Evolutionary conservation across 2,329 filamentous ascomycete genomes (phyloP).

Genomic region (Diaporthe caulivora): DNA sequence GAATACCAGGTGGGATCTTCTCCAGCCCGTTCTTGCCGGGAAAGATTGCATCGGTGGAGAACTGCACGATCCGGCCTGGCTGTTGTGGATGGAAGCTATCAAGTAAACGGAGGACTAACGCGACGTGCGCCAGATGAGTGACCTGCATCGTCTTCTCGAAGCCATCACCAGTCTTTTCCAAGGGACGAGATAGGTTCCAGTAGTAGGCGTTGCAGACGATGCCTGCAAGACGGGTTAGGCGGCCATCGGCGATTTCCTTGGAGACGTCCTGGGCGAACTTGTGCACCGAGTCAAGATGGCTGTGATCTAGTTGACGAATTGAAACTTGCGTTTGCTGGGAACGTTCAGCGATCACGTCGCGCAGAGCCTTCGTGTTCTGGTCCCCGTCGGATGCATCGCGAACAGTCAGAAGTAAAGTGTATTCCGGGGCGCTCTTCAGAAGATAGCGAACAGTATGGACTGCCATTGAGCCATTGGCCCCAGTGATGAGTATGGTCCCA

Average conservation of each 20-base stretch:
- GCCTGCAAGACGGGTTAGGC: constrained; percentile 49
- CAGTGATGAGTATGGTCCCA: constrained; percentile 52
- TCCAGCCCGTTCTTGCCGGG: constrained; percentile 53
- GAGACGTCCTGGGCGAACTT: constrained; percentile 49
- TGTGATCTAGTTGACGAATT: constrained; percentile 53
- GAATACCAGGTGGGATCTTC: constrained; percentile 50
- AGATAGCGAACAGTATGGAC: constrained; percentile 51
- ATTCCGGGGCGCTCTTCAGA: constrained; percentile 24
- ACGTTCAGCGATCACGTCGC: constrained; percentile 48
- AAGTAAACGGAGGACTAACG: constrained; percentile 55
- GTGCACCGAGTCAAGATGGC: constrained; percentile 49
- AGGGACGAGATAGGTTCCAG: constrained; percentile 50
- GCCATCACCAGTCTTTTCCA: constrained; percentile 54
- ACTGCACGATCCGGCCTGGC: constrained; percentile 72
- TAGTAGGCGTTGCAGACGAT: constrained; percentile 57
- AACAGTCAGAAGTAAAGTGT: constrained; percentile 49
- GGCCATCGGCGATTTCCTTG: constrained; percentile 45
- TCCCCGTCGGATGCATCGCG: constrained; percentile 46
- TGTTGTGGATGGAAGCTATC: constrained; percentile 70
- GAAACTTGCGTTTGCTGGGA: constrained; percentile 55
- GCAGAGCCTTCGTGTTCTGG: constrained; percentile 48
- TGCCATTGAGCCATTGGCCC: constrained; percentile 55
- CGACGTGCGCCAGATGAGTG: constrained; percentile 53
- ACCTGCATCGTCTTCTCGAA: constrained; percentile 56
- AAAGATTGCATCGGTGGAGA: constrained; percentile 50